phyloP scores from a whole-genome alignment of 176 grass and related monocot species.

The Triticum urartu region DNA sequence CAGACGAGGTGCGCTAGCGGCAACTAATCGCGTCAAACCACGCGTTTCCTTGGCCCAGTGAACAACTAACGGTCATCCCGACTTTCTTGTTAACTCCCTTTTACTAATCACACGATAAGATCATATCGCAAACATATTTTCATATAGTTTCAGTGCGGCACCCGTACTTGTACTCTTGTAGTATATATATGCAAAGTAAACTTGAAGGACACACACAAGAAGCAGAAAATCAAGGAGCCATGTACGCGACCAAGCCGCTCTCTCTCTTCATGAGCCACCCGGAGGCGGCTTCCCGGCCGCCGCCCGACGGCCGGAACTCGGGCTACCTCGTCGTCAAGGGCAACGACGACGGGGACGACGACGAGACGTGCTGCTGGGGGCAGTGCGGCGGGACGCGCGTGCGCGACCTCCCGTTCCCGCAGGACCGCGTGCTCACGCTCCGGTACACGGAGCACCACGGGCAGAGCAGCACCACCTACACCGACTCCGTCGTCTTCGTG shows the following conservation, averaged over 20 bases:
- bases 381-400: slow-evolving; percentile 34
- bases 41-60: neutral
- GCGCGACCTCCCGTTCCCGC: slow-evolving; percentile 10
- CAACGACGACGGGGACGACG: neutral
- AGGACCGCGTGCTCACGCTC: slow-evolving; percentile 35
- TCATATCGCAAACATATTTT: neutral
- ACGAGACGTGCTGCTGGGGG: slow-evolving; percentile 40
- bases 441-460: slow-evolving; percentile 21
- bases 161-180: neutral
- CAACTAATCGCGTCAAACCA: neutral
- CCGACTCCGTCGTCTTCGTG: slow-evolving; percentile 54
- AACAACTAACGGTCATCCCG: neutral
- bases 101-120: neutral
- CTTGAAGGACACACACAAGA: neutral
- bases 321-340: slow-evolving; percentile 51
- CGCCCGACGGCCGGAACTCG: slow-evolving; percentile 20
- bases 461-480: slow-evolving; percentile 16
- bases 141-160: neutral
- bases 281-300: neutral
- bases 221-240: neutral
- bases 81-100: neutral
- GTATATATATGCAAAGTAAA: neutral
- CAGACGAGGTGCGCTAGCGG: neutral
- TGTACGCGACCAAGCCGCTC: slow-evolving; percentile 56
- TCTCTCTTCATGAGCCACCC: slow-evolving; percentile 39